Conservation (phyloP, 495 filamentous ascomycete genomes). For the Filosporella fistucella region DNA sequence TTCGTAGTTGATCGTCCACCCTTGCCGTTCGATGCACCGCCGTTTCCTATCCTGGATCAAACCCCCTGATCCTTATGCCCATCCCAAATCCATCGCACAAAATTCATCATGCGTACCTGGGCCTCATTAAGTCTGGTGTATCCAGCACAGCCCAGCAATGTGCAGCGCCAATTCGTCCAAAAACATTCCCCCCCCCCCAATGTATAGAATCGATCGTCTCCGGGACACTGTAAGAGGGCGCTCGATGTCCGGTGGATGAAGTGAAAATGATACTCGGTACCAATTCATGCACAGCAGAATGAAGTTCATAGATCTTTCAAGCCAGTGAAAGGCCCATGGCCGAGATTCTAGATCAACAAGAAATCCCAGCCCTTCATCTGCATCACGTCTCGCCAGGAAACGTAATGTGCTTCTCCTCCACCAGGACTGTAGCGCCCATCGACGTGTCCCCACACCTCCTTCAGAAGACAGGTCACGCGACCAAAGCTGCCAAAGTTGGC, state of each 20-base stretch:
- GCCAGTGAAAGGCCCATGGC: constrained; percentile 8
- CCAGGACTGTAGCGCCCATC: constrained; percentile 45
- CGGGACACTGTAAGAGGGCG: no score
- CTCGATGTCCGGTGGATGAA: constrained; percentile 10
- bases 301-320: constrained; percentile 1
- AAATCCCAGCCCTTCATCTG: constrained; percentile 86
- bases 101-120: not conserved
- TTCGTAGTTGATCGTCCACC: no score
- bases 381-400: constrained; percentile 97
- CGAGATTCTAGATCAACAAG: constrained; percentile 70
- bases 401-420: constrained; percentile 49
- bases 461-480: constrained; percentile 70
- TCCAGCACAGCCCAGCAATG: constrained; percentile 1
- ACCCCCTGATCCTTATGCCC: not conserved
- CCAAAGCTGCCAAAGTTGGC: constrained; percentile 83
- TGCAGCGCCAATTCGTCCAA: no score
- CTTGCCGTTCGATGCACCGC: no score
- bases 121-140: not conserved
- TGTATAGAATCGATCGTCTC: no score
- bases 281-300: not conserved
- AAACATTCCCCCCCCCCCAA: no score
- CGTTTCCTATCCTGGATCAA: not conserved
- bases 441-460: constrained; percentile 75
- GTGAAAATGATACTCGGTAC: constrained; percentile 5
- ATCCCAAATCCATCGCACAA: not conserved